A percentile compares a stretch with the other conserved stretches of the same genome.
These are phyloP conservation scores for Verbascum thapsus DNA, from an alignment of 257 asterid species.

Conservation along the genomic window DNA sequence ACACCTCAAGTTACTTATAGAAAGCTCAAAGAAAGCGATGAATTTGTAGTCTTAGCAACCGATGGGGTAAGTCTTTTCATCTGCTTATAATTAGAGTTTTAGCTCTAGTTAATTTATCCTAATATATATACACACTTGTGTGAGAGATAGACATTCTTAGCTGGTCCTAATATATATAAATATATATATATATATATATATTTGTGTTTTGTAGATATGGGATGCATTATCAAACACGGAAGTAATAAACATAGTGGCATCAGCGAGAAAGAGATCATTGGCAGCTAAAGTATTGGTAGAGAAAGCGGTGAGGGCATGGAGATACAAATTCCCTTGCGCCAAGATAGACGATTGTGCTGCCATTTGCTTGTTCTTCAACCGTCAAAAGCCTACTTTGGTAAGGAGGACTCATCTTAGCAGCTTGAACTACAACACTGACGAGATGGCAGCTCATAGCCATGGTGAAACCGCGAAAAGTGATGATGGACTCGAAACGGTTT, in stretches of 20 bases:
- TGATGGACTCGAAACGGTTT: slow-evolving; percentile 76
- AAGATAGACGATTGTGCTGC: slow-evolving; percentile 79
- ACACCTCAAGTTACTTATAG: slow-evolving; percentile 65
- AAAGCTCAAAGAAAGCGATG: slow-evolving; percentile 63
- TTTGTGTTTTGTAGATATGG: slow-evolving; percentile 74
- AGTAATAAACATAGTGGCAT: slow-evolving; percentile 61
- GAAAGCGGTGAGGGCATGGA: slow-evolving; percentile 71
- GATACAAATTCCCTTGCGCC: slow-evolving; percentile 59
- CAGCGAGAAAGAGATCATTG: slow-evolving; percentile 55
- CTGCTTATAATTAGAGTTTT: too few species aligned
- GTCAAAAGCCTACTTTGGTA: slow-evolving; percentile 42
- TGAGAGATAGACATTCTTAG: too few species aligned
- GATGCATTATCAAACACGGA: slow-evolving; percentile 75
- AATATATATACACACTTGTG: too few species aligned
- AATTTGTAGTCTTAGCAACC: slow-evolving; percentile 79
- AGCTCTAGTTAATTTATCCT: too few species aligned
- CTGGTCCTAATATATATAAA: too few species aligned
- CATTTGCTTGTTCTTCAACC: slow-evolving; percentile 68
- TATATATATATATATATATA: too few species aligned
- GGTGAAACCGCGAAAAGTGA: slow-evolving; percentile 43
- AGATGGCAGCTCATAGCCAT: slow-evolving; percentile 34
- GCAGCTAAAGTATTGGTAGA: slow-evolving; percentile 70
- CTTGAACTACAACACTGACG: slow-evolving; percentile 46
- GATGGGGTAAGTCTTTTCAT: slow-evolving; percentile 93
- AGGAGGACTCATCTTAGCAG: slow-evolving; percentile 59